Evolutionary conservation across 306 rosid species (phyloP), one percentile per base, ranked within the genome.

Genomic region (Cicer yamashitae): DNA sequence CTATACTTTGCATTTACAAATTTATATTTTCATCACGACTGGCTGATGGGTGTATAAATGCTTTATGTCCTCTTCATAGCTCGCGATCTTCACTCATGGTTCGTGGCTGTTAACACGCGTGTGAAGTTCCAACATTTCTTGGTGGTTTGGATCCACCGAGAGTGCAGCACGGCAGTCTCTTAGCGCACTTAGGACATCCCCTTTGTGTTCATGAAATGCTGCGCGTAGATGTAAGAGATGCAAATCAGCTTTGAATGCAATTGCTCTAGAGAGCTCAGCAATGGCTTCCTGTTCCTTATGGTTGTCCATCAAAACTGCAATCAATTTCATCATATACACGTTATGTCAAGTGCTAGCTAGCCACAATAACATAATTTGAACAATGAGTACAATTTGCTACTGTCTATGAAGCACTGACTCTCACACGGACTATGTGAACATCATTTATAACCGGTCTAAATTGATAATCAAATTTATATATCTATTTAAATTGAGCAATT

Each of bases 121-220:
- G 64, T 88, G 98, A 82, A 93, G 98, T 73, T 93, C 97, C 83
- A 88, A 76, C 98, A 91, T 93, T 83, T 91, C 96, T 87, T 86
- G 97, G 82, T 91, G 97, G 79, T 88, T 93, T 1, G 98, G 98
- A 50, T 93, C 98, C 34, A 93, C 93, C 1, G 97, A 93, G 41
- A 93, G 97, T 8, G 98, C 98, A 8, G 98, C 98, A 66, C 97
- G 91, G 81, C 98, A 93, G 80, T 93, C 97, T 66, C 97, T 84
- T 30, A 91, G 69, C 15, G 97, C 98, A 65, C 93, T 91, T 46
- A 84, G 57, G 3, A 87, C 96, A 43, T 93, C 91, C 7, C 94
- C 94, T 13, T 81, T 80, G 87, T 93, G 98, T 84, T 93, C 98
- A 56, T 89, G 98, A 84, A 93, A 93, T 18, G 96, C 97, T 6